Evolutionary conservation across 2,329 filamentous ascomycete genomes (phyloP), one percentile per base, ranked within the genome.

Genomic region (Apiospora aurea): DNA sequence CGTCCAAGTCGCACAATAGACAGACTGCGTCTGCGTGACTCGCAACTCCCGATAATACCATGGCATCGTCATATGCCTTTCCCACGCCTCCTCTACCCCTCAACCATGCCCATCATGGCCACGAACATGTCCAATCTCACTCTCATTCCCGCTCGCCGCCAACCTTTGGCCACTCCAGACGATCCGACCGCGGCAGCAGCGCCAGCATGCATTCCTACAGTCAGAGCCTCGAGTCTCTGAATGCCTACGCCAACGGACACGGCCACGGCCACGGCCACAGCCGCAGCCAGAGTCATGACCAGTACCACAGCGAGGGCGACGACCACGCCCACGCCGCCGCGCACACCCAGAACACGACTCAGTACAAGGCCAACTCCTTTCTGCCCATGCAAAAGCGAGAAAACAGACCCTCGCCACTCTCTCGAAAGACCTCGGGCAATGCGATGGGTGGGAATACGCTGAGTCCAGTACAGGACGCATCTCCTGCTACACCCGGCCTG

Each of bases 51-150:
- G 29, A 64, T 41, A 70, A 70, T 67, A 80, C 72, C 71, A 88
- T 88, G 85, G 83, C 86, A 73, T 86, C 87, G 49, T 85, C 88
- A 29, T 90, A 88, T 77, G 82, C 84, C 69, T 79, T 90, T 71
- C 88, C 88, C n/a, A 84, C 86, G 47, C 83, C 87, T 47, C 82
- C 86, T 51, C 79, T 88, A 66, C 84, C 85, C 70, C 86, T 86
- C 75, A 84, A 83, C 72, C 84, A 87, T 75, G 81, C 85, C 70
- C 83, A 83, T 68, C 81, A 85, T 71, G 83, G 83, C 69, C 75
- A 79, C 29, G 76, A 75, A 43, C 78, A 79, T 74, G 79, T 82
- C 66, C 82, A 81, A 57, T 81, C 83, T 11, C 82, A 79, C 46
- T 75, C 78, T 16, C 81, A 83, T 71, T 76, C 79, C 38, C 80